phyloP scores from a whole-genome alignment of 2,329 filamentous ascomycete species.

The Rhexocercosporidium sp. region DNA sequence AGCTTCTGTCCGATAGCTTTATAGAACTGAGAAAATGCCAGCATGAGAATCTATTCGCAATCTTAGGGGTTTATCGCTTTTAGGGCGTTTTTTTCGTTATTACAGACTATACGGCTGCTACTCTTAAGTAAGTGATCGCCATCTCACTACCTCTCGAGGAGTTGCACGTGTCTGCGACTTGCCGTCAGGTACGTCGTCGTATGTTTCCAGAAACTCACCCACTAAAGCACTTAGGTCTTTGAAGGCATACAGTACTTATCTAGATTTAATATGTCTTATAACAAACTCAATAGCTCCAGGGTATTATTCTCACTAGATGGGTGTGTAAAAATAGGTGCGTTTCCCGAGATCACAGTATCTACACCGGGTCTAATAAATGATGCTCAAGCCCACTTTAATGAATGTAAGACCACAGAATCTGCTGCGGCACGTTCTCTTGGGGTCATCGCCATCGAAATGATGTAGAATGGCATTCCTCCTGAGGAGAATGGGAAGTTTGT shows the following conservation, averaged over 20 bases:
- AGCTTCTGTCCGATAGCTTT: slow-evolving; percentile 14
- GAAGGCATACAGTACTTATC: slow-evolving; percentile 25
- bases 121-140: slow-evolving; percentile 21
- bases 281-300: not conserved
- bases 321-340: not conserved
- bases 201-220: not conserved
- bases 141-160: slow-evolving; percentile 22
- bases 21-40: slow-evolving; percentile 19
- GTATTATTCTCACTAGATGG: not conserved
- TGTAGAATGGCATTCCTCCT: not conserved
- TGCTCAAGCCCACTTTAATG: slow-evolving; percentile 1
- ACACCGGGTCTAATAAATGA: not conserved
- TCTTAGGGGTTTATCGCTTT: slow-evolving; percentile 21
- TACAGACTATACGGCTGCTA: slow-evolving; percentile 25
- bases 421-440: not conserved
- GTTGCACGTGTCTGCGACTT: slow-evolving; percentile 22
- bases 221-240: slow-evolving; percentile 18
- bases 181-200: slow-evolving; percentile 18
- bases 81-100: slow-evolving; percentile 20
- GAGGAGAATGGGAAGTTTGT: not conserved
- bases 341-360: not conserved
- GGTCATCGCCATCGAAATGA: not conserved
- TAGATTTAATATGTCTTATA: not conserved
- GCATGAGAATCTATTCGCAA: slow-evolving; percentile 22
- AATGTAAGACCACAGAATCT: not conserved